Base-by-base conservation (phyloP, 1,139 yeast genomes). In the Yamadazyma sp. region DNA sequence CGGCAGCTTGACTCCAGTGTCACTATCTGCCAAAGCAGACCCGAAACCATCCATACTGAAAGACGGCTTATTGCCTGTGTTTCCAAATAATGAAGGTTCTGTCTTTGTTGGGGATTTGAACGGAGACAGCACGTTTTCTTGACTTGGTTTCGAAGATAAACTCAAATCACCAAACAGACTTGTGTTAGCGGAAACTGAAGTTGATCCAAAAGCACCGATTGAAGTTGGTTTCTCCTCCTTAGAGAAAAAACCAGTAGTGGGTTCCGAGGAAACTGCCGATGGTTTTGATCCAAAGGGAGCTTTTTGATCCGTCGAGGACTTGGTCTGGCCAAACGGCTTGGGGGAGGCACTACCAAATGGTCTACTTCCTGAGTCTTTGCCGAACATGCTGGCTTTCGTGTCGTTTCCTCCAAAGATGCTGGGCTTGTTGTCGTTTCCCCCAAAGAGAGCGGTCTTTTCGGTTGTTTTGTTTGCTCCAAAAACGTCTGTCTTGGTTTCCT, bases 401-500 rank as follows among this genome's bases (percentile, higher is more conserved):
- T n/a, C n/a, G n/a, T 12, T 12, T 25, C 12, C 9, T 12, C 16
- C 29, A 26, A 12, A 13, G 10, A 14, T 12, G 9, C 12, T 26
- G n/a, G n/a, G n/a, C n/a, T n/a, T n/a, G n/a, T n/a, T n/a, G n/a
- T n/a, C n/a, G n/a, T n/a, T n/a, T n/a, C n/a, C n/a, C n/a, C n/a
- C n/a, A n/a, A n/a, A n/a, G n/a, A n/a, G n/a, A n/a, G n/a, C n/a
- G n/a, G n/a, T n/a, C n/a, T n/a, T n/a, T n/a, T n/a, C n/a, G n/a
- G n/a, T n/a, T n/a, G n/a, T n/a, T n/a, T n/a, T n/a, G n/a, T n/a
- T n/a, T 29, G 7, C 31, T 21, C 50, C 54, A 31, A 41, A 41
- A 11, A 40, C 33, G 29, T 34, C 21, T 12, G 28, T 37, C n/a
- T 31, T 29, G 30, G 26, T 14, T n/a, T 8, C 12, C 10, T n/a